Percentiles rank a stretch among this genome's conserved stretches.
These are phyloP conservation scores for Aristolochia contorta DNA, from an alignment of 164 flowering plant species.

Conservation along the genomic window DNA sequence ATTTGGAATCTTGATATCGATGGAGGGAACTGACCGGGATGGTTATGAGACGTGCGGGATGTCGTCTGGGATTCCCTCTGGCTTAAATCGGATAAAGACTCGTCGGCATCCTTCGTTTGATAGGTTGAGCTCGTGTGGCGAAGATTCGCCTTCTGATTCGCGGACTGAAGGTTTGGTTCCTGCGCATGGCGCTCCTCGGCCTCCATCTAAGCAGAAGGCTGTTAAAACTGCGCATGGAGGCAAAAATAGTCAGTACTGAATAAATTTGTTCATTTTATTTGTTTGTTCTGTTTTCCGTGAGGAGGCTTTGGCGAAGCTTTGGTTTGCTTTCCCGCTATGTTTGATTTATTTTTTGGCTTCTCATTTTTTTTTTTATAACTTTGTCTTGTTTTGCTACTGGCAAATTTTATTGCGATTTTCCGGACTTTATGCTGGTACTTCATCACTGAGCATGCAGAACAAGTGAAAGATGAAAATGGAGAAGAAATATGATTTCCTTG, in stretches of 20 bases:
- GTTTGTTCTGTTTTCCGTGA: no score
- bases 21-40: background rate
- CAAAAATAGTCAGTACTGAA: background rate
- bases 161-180: background rate
- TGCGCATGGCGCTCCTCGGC: slow-evolving; percentile 15
- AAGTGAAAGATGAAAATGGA: no score
- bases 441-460: no score
- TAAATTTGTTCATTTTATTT: slow-evolving; percentile 1
- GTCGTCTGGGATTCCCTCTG: slow-evolving; percentile 42
- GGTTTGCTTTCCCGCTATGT: no score
- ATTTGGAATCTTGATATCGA: slow-evolving; percentile 3
- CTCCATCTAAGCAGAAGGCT: slow-evolving; percentile 19
- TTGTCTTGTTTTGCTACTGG: no score
- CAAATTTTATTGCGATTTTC: no score
- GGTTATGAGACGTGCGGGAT: slow-evolving; percentile 7
- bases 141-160: slow-evolving; percentile 12
- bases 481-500: background rate
- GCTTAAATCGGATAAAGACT: slow-evolving; percentile 60
- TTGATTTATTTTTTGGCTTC: no score
- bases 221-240: background rate
- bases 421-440: no score
- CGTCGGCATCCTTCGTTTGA: slow-evolving; percentile 19
- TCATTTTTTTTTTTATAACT: no score
- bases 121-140: slow-evolving; percentile 1
- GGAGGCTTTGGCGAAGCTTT: no score